phyloP scores from a whole-genome alignment of 805 yeast genomes.

The Hanseniaspora vineae region DNA sequence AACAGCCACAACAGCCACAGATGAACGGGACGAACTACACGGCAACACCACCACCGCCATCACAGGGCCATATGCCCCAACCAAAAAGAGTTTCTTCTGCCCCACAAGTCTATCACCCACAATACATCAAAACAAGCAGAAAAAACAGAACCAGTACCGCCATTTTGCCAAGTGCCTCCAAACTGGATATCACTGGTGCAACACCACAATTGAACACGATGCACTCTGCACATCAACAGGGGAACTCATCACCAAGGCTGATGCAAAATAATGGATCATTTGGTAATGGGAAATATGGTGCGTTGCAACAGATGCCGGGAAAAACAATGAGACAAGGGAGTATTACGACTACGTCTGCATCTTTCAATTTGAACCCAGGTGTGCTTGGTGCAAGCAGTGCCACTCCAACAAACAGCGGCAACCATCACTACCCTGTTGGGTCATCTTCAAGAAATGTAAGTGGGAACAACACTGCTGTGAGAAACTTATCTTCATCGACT shows the following conservation, averaged over 20 bases:
- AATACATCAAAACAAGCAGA: constrained; percentile 17
- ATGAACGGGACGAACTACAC: not conserved
- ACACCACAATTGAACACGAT: no score
- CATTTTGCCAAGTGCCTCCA: not conserved
- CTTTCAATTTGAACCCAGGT: not conserved
- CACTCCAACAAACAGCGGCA: not conserved
- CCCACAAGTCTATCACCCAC: constrained; percentile 14
- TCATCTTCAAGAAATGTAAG: not conserved
- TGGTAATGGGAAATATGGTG: not conserved
- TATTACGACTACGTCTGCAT: not conserved
- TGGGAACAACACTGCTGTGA: not conserved
- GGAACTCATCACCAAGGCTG: not conserved
- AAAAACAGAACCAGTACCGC: constrained; percentile 16
- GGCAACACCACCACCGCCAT: not conserved
- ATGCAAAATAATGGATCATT: not conserved
- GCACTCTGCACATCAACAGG: not conserved
- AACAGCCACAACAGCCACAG: not conserved
- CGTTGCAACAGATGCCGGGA: not conserved
- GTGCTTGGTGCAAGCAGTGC: not conserved
- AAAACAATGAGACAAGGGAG: not conserved
- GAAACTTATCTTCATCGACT: not conserved
- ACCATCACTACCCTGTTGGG: not conserved
- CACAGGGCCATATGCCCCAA: constrained; percentile 1
- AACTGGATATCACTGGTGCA: not conserved
- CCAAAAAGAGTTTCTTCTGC: constrained; percentile 8